A percentile compares a stretch with the other conserved stretches of the same genome.
Evolutionary conservation across 2,329 filamentous ascomycete genomes (phyloP).

Genomic region (Hypoxylon sp.): DNA sequence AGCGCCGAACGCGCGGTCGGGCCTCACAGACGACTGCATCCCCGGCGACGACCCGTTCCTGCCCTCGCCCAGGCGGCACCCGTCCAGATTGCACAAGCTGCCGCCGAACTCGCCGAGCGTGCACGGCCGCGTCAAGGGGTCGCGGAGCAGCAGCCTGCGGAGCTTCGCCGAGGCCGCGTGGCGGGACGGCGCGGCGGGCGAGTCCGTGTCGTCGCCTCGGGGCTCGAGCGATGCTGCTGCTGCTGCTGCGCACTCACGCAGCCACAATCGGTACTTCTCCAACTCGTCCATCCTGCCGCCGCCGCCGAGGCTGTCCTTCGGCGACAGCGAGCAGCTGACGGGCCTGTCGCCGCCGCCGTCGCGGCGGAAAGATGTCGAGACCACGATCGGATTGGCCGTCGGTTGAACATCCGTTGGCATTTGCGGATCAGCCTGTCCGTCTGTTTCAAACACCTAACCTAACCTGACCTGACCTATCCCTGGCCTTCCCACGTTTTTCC

Average conservation of each 20-base stretch:
- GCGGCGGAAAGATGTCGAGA: conserved; percentile 50
- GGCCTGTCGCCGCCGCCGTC: conserved; percentile 60
- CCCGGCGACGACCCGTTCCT: conserved; percentile 69
- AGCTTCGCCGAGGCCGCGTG: conserved; percentile 55
- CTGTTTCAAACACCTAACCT: conserved; percentile 15
- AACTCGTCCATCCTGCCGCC: conserved; percentile 55
- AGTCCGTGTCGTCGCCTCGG: conserved; percentile 40
- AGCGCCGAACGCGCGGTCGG: conserved; percentile 69
- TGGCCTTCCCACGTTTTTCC: conserved; percentile 17
- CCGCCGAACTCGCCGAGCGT: conserved; percentile 48
- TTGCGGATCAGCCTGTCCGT: too few species aligned
- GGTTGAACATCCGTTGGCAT: conserved; percentile 54
- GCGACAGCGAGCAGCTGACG: conserved; percentile 54
- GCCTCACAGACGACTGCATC: conserved; percentile 68
- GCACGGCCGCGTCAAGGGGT: conserved; percentile 52
- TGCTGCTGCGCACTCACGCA: conserved; percentile 34
- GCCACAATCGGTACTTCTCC: conserved; percentile 55
- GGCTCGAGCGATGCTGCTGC: conserved; percentile 51
- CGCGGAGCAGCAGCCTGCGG: conserved; percentile 56
- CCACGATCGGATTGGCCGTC: conserved; percentile 63
- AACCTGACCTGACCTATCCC: too few species aligned
- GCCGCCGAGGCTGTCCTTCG: conserved; percentile 55
- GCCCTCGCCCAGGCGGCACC: conserved; percentile 59
- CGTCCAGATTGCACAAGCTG: conserved; percentile 62
- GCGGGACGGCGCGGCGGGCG: conserved; percentile 43